Base-by-base conservation (phyloP, 441 rosid species). In the Populus trichocarpa region DNA sequence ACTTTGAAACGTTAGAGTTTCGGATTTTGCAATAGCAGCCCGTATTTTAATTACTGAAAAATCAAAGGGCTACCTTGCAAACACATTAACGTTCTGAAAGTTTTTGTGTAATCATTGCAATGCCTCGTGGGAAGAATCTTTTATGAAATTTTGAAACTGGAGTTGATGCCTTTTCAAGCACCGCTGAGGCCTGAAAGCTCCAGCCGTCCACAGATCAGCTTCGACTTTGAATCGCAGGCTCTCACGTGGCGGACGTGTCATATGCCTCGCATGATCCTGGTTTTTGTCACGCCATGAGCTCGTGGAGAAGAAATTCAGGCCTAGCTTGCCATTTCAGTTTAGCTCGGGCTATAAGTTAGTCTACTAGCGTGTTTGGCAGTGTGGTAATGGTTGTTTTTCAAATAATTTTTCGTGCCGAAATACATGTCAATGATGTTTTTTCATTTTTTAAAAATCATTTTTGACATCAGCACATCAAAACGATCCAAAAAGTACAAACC, bases 81-180 rank as follows among this genome's bases (percentile, higher is more conserved):
- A 57, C 23, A 57, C 11, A 18, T 20, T 6, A 20, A 57, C 23
- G 23, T 57, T 57, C 23, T 57, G 22, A 57, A 20, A 57, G 63
- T 57, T 57, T 66, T 4, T 2, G 69, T 26, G 20, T 8, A 66
- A 25, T 66, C 2, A 66, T 25, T 14, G 35, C 35, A 68, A 3
- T 8, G 71, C 46, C 71, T 33, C 42, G 71, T 33, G 71, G 42
- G 71, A 33, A 33, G 71, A 68, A 68, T 68, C 38, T 68, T 68
- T 20, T 68, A 11, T 68, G 69, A 66, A 66, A 4, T 66, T 66
- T 66, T 66, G 69, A 66, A 66, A 66, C 33, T 66, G 35, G 28
- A 66, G 69, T 26, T 5, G 35, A 30, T 26, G 35, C 69, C 69
- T 26, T 30, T 66, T 57, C n/a, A n/a, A 57, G 63, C 63, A 18